phyloP scores from a whole-genome alignment of 208 protist genomes.

The Strigomonas galati region DNA sequence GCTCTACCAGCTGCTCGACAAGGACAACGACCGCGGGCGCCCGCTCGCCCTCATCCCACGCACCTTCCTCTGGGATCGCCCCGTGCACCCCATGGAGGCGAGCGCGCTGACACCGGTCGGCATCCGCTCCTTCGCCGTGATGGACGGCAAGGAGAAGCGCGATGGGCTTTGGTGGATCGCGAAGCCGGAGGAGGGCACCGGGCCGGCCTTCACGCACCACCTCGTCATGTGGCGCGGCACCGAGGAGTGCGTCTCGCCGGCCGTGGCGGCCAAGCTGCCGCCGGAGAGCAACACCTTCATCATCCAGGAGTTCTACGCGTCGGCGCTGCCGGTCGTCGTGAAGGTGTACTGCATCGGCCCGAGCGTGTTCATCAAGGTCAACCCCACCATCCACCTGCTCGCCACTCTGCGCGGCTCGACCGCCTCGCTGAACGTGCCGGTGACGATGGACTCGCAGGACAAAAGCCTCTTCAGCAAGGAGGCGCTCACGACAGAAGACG shows the following conservation, averaged over 20 bases:
- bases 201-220: slow-evolving; percentile 67
- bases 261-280: slow-evolving; percentile 38
- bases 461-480: slow-evolving; percentile 34
- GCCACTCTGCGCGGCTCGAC: slow-evolving; percentile 4
- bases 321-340: slow-evolving; percentile 66
- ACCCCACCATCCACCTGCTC: slow-evolving; percentile 52
- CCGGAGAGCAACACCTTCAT: slow-evolving; percentile 43
- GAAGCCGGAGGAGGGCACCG: slow-evolving; percentile 77
- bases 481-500: neutral
- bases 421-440: slow-evolving; percentile 25
- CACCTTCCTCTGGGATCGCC: slow-evolving; percentile 48
- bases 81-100: neutral
- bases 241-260: slow-evolving; percentile 22
- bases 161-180: slow-evolving; percentile 63
- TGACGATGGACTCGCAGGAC: slow-evolving; percentile 67
- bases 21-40: slow-evolving; percentile 13
- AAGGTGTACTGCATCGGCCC: slow-evolving; percentile 81
- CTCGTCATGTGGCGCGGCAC: slow-evolving; percentile 62
- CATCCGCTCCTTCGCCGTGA: slow-evolving; percentile 21
- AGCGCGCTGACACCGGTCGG: slow-evolving; percentile 14
- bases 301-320: slow-evolving; percentile 63
- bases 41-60: slow-evolving; percentile 42
- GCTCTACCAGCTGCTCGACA: slow-evolving; percentile 47
- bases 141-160: slow-evolving; percentile 5
- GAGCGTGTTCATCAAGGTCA: slow-evolving; percentile 53